A percentile compares a stretch with the other conserved stretches of the same genome.
phyloP scores from a whole-genome alignment of 2,329 filamentous ascomycete species.

The Fusarium palustre region DNA sequence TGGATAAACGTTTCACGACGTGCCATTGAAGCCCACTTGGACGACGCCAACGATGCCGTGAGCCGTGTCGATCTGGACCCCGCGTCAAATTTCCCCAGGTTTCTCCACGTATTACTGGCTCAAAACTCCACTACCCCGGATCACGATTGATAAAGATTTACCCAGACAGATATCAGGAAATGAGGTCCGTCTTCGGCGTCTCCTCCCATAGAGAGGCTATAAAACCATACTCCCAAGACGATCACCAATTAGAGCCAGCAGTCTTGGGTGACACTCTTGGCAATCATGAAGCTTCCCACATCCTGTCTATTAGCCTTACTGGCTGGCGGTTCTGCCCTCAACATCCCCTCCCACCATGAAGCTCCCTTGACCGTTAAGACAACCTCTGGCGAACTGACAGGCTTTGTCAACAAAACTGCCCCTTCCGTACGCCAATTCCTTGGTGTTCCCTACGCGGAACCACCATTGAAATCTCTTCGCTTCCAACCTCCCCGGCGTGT shows the following conservation, averaged over 20 bases:
- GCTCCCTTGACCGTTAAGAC: not conserved
- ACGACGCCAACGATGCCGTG: not conserved
- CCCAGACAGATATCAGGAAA: not conserved
- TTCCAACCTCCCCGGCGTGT: slow-evolving; percentile 19
- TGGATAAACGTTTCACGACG: not conserved
- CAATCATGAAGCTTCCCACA: slow-evolving; percentile 5
- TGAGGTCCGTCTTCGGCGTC: not conserved
- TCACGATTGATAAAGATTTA: slow-evolving; percentile 20
- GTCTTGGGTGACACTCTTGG: not conserved
- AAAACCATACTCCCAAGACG: not conserved
- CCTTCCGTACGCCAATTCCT: slow-evolving; percentile 17
- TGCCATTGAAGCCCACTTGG: not conserved
- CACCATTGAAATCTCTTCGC: slow-evolving; percentile 14
- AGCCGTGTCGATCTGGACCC: not conserved
- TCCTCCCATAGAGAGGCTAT: not conserved
- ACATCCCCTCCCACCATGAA: not conserved
- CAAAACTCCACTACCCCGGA: not conserved
- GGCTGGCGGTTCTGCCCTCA: not conserved
- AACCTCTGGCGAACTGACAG: slow-evolving; percentile 9
- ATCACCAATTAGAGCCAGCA: not conserved
- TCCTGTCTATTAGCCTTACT: not conserved
- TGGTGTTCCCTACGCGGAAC: slow-evolving; percentile 16
- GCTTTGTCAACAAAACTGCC: slow-evolving; percentile 11
- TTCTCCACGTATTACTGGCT: slow-evolving; percentile 15
- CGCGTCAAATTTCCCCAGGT: slow-evolving; percentile 3